phyloP scores from a whole-genome alignment of 2,329 filamentous ascomycete species.

The Xylariaceae sp. region DNA sequence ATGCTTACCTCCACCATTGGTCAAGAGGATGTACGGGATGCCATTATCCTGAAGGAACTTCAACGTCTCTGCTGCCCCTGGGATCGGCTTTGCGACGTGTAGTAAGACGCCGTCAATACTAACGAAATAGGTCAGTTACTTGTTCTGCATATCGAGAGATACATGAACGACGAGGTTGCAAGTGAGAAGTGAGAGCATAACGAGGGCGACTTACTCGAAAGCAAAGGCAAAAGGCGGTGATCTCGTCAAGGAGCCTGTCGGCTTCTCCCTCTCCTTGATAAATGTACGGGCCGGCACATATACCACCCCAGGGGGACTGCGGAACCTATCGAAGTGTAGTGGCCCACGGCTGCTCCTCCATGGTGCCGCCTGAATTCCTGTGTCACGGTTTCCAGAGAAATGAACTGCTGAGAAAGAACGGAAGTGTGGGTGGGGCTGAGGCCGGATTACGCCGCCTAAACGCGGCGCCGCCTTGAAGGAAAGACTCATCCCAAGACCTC shows the following conservation, averaged over 20 bases:
- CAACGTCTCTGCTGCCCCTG: constrained; percentile 70
- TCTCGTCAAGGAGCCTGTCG: constrained; percentile 6
- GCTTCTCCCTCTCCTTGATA: constrained; percentile 7
- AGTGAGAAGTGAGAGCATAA: not conserved
- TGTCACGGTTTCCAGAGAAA: too few species aligned
- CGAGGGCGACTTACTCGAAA: constrained; percentile 32
- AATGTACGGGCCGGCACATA: constrained; percentile 9
- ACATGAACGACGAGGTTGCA: not conserved
- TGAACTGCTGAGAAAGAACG: constrained; percentile 6
- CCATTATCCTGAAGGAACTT: constrained; percentile 64
- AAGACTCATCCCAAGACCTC: constrained; percentile 5
- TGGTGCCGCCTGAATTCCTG: too few species aligned
- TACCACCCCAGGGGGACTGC: not conserved
- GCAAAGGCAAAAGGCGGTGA: constrained; percentile 29
- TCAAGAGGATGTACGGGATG: constrained; percentile 90
- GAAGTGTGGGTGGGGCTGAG: constrained; percentile 10
- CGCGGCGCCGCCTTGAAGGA: not conserved
- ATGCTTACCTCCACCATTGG: constrained; percentile 86
- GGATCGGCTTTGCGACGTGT: constrained; percentile 71
- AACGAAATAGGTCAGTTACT: constrained; percentile 8
- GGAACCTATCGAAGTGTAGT: too few species aligned
- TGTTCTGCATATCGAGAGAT: not conserved
- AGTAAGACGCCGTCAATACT: constrained; percentile 92
- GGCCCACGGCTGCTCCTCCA: too few species aligned
- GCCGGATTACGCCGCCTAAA: constrained; percentile 10